Evolutionary conservation across 352 stramenopile species (phyloP).

Genomic region (Halophytophthora batemanensis): DNA sequence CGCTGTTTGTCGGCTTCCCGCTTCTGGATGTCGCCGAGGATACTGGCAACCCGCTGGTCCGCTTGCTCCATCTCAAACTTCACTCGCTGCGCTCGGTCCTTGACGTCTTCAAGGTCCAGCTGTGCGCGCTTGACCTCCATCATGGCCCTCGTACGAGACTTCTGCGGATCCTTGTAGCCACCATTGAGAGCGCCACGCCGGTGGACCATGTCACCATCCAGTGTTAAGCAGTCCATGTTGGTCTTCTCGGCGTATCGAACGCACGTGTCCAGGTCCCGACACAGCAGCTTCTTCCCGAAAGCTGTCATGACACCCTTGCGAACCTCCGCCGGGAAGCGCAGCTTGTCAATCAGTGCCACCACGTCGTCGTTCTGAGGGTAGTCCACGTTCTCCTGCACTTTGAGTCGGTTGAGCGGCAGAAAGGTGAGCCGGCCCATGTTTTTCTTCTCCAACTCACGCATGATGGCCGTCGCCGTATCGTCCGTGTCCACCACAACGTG

Average conservation of each 20-base stretch:
- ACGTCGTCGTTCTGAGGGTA: constrained; percentile 81
- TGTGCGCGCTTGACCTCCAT: constrained; percentile 83
- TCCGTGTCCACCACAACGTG: constrained; percentile 99
- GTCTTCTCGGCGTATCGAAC: constrained; percentile 70
- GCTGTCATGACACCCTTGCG: constrained; percentile 92
- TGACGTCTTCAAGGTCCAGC: constrained; percentile 62
- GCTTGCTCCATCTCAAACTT: constrained; percentile 88
- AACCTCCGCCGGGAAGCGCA: constrained; percentile 85
- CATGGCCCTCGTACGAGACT: constrained; percentile 74
- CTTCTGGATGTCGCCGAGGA: constrained; percentile 86
- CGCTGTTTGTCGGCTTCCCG: constrained; percentile 77
- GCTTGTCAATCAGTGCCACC: constrained; percentile 80
- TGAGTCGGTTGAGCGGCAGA: constrained; percentile 92
- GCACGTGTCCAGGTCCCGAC: constrained; percentile 90
- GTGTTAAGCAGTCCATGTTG: constrained; percentile 97
- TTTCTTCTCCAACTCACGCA: constrained; percentile 93
- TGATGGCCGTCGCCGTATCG: constrained; percentile 92
- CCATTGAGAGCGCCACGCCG: constrained; percentile 95
- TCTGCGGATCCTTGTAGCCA: constrained; percentile 93
- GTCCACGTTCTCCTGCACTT: constrained; percentile 77
- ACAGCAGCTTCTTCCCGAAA: constrained; percentile 97
- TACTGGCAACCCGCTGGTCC: constrained; percentile 82
- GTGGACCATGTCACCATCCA: constrained; percentile 98
- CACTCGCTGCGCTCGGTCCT: constrained; percentile 76
- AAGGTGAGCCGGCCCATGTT: constrained; percentile 97